These are phyloP conservation scores for Eucalyptus regnans DNA, from an alignment of 345 rosid genomes.

Conservation along the genomic window DNA sequence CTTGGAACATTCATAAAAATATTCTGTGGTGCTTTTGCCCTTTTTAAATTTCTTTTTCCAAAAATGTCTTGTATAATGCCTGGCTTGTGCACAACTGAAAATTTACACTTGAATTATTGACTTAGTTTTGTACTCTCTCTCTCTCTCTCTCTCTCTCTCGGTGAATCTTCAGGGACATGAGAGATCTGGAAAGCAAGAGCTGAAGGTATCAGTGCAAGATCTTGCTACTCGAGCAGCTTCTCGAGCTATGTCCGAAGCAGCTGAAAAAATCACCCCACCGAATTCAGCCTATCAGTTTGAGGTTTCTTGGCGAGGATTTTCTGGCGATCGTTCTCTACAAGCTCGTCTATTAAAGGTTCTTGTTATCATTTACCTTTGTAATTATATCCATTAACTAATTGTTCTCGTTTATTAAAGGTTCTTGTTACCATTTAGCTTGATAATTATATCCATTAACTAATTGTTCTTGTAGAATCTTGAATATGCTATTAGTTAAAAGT, in stretches of 20 bases:
- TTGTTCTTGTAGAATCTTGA: background rate
- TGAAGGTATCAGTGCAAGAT: conserved; percentile 60
- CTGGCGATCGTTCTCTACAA: conserved; percentile 49
- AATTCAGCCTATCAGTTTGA: conserved; percentile 83
- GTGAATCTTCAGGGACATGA: conserved; percentile 18
- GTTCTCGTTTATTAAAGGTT: conserved; percentile 59
- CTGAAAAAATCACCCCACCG: conserved; percentile 55
- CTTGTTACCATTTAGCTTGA: background rate
- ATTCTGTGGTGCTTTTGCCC: background rate
- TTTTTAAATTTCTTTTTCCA: background rate
- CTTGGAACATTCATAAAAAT: background rate
- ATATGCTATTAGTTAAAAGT: background rate
- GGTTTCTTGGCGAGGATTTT: conserved; percentile 67
- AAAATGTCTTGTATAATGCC: background rate
- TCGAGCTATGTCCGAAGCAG: conserved; percentile 62
- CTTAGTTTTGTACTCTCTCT: background rate
- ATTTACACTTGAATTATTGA: background rate
- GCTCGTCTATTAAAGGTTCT: conserved; percentile 64
- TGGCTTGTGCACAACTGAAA: background rate
- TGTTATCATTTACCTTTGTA: background rate
- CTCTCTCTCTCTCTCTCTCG: background rate
- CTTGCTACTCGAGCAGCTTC: conserved; percentile 84
- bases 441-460: background rate
- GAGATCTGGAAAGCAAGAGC: conserved; percentile 19
- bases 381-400: background rate